phyloP scores from a whole-genome alignment of 768 basidiomycete species.

The Suillus lakei region DNA sequence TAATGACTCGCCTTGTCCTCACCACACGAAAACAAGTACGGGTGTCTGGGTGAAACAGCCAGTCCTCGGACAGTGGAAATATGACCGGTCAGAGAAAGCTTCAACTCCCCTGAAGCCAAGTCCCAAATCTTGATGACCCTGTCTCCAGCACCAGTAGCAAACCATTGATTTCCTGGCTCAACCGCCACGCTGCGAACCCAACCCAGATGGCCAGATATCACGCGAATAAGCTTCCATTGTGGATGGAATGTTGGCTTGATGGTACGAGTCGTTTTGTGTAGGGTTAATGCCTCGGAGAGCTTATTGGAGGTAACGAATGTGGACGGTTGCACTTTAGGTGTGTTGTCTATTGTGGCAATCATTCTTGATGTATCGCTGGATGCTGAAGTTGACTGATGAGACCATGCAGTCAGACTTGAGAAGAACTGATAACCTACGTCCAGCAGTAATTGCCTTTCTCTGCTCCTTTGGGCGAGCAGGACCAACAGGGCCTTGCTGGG shows the following conservation, averaged over 20 bases:
- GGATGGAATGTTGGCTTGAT: conserved; percentile 97
- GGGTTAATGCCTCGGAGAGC: conserved; percentile 87
- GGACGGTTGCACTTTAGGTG: conserved; percentile 68
- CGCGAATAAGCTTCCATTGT: conserved; percentile 94
- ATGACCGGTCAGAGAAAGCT: conserved; percentile 95
- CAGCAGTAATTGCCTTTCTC: conserved; percentile 74
- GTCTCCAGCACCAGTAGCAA: conserved; percentile 97
- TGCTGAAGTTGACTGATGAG: conserved; percentile 29
- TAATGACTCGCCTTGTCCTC: conserved; percentile 85
- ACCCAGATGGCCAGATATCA: conserved; percentile 96
- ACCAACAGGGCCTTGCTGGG: conserved; percentile 82
- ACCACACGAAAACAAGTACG: conserved; percentile 96
- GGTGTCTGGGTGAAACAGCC: conserved; percentile 91
- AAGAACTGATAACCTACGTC: conserved; percentile 48
- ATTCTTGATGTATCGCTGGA: conserved; percentile 60
- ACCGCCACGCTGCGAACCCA: conserved; percentile 98
- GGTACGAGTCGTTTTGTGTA: conserved; percentile 92
- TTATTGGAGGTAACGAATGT: conserved; percentile 66
- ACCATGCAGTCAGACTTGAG: neutral
- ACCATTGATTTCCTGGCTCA: conserved; percentile 98
- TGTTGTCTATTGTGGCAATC: conserved; percentile 77
- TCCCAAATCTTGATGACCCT: conserved; percentile 99
- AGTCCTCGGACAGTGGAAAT: conserved; percentile 96
- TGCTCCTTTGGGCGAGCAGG: conserved; percentile 73
- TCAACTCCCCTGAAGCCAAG: conserved; percentile 94